These are phyloP conservation scores for Novymonas esmeraldas DNA, from an alignment of 208 protist genomes.

Conservation along the genomic window DNA sequence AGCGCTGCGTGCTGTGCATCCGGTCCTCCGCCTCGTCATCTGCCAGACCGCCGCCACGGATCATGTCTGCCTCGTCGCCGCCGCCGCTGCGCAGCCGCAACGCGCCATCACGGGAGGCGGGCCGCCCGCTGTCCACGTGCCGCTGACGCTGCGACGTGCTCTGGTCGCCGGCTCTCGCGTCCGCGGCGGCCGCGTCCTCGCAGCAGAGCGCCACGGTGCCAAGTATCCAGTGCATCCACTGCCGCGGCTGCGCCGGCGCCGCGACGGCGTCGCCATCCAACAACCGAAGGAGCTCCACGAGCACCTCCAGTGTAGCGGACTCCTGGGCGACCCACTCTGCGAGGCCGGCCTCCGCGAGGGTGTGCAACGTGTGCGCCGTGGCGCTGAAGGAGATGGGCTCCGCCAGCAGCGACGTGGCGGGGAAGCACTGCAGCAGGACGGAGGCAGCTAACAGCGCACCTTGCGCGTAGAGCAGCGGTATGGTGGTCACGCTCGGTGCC, in stretches of 20 bases:
- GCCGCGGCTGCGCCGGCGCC: constrained; percentile 26
- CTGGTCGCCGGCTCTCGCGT: background rate
- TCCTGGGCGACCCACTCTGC: constrained; percentile 49
- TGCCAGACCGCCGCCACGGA: constrained; percentile 19
- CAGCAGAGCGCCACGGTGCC: constrained; percentile 16
- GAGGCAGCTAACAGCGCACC: constrained; percentile 22
- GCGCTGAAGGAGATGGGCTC: constrained; percentile 20
- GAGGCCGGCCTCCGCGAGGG: constrained; percentile 26
- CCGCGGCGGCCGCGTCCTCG: constrained; percentile 15
- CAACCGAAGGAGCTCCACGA: constrained; percentile 41
- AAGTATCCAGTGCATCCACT: constrained; percentile 18
- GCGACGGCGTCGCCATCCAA: constrained; percentile 31
- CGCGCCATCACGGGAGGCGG: too few species aligned
- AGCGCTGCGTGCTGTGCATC: background rate
- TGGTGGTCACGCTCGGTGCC: background rate
- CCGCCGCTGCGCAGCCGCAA: too few species aligned
- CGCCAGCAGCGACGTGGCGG: constrained; percentile 13
- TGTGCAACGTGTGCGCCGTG: constrained; percentile 20
- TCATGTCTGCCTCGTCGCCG: constrained; percentile 19
- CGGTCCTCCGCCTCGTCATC: constrained; percentile 10
- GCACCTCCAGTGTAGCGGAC: constrained; percentile 31
- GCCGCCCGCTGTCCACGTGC: background rate
- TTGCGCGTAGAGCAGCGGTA: constrained; percentile 27
- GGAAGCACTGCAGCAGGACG: constrained; percentile 20
- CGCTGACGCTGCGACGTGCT: background rate